Percentiles rank a stretch among this genome's conserved stretches.
Evolutionary conservation across 1,284 basidiomycete genomes (phyloP).

Genomic region (Fistulinella staudtii): DNA sequence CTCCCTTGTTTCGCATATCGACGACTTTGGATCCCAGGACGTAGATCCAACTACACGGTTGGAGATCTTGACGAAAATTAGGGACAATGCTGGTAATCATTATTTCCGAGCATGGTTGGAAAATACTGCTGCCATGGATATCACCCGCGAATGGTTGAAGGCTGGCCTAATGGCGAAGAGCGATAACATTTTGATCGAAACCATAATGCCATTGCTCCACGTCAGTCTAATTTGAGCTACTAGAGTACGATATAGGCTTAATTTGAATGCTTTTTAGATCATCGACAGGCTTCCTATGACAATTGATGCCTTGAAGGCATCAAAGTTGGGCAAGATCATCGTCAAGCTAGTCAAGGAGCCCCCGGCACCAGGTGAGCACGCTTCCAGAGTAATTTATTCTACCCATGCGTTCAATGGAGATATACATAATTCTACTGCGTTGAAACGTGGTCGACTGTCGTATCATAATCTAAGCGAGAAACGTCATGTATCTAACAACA

Average conservation of each 20-base stretch:
- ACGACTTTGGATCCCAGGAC: conserved; percentile 55
- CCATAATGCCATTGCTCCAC: conserved; percentile 77
- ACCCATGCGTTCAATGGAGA: conserved; percentile 24
- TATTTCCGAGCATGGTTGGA: conserved; percentile 82
- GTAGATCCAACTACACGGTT: conserved; percentile 58
- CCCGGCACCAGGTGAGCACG: conserved; percentile 61
- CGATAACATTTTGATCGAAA: conserved; percentile 59
- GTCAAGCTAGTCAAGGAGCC: conserved; percentile 68
- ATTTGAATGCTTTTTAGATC: conserved; percentile 48
- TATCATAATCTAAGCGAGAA: conserved; percentile 37
- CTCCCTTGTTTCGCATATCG: conserved; percentile 51
- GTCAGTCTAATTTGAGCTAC: conserved; percentile 45
- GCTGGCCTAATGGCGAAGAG: conserved; percentile 53
- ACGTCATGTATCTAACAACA: conserved; percentile 69
- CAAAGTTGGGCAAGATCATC: conserved; percentile 74
- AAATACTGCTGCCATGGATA: conserved; percentile 64
- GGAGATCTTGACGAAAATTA: conserved; percentile 70
- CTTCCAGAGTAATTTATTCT: conserved; percentile 17
- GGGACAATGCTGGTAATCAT: conserved; percentile 77
- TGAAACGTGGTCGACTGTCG: conserved; percentile 29
- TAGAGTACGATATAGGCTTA: conserved; percentile 15
- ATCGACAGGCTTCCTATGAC: conserved; percentile 76
- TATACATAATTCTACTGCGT: conserved; percentile 28
- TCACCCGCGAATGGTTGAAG: conserved; percentile 76
- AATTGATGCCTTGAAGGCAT: conserved; percentile 58